Evolutionary conservation across 108 stramenopile genomes (phyloP).

Genomic region (Craspedostauros australis): DNA sequence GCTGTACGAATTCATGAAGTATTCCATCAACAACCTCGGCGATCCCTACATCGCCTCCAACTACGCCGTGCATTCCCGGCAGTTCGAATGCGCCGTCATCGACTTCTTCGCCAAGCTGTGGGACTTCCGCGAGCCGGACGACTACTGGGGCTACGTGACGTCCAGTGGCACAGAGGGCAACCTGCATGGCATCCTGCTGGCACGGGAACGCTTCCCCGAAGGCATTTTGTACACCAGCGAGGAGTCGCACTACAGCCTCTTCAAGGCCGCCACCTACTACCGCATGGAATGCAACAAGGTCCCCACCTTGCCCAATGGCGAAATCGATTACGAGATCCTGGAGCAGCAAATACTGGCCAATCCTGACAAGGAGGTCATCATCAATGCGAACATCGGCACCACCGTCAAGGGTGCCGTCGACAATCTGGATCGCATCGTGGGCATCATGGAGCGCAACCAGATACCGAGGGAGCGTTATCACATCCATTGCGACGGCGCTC

Average conservation of each 20-base stretch:
- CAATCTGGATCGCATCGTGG: constrained; percentile 79
- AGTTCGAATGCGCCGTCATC: constrained; percentile 84
- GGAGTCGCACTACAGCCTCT: constrained; percentile 79
- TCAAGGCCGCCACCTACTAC: constrained; percentile 86
- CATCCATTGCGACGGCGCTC: constrained; percentile 85
- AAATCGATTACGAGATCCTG: constrained; percentile 77
- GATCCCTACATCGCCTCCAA: constrained; percentile 83
- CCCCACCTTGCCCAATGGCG: constrained; percentile 83
- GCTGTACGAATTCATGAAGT: constrained; percentile 82
- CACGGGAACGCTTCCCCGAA: constrained; percentile 81
- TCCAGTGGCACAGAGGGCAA: constrained; percentile 88
- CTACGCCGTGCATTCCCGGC: constrained; percentile 79
- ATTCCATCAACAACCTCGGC: constrained; percentile 86
- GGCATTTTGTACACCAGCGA: constrained; percentile 72
- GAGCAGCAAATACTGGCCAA: constrained; percentile 62
- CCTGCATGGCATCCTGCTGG: constrained; percentile 78
- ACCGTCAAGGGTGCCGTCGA: constrained; percentile 90
- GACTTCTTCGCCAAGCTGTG: constrained; percentile 84
- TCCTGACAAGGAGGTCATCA: constrained; percentile 68
- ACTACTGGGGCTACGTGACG: constrained; percentile 88
- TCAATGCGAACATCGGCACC: constrained; percentile 88
- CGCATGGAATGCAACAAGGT: constrained; percentile 82
- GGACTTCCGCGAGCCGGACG: constrained; percentile 60
- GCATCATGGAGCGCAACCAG: constrained; percentile 56
- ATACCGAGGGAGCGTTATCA: constrained; percentile 79